Conservation (phyloP, 2,329 filamentous ascomycete genomes). For the Sporothrix inflata region DNA sequence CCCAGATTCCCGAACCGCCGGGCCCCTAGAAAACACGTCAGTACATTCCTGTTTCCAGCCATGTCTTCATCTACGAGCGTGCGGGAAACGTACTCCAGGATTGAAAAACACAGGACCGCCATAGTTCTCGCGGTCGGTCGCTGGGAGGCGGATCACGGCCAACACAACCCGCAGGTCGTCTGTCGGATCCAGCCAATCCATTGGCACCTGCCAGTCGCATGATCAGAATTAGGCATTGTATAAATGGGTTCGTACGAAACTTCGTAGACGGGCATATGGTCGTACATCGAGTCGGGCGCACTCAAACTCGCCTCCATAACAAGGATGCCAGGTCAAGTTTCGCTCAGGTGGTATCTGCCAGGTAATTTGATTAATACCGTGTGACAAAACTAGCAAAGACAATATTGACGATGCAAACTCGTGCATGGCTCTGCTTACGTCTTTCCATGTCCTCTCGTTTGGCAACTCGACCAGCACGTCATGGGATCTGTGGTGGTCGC, state of each 20-base stretch:
- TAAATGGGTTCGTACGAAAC: too few relatives aligned
- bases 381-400: neutral
- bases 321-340: conserved; percentile 42
- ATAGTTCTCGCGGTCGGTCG: conserved; percentile 37
- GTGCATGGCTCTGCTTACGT: conserved; percentile 13
- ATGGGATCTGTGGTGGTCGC: neutral
- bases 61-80: too few relatives aligned
- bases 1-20: conserved; percentile 51
- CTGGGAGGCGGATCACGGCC: conserved; percentile 46
- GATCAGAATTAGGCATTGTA: too few relatives aligned
- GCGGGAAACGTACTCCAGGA: conserved; percentile 39
- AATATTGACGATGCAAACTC: neutral
- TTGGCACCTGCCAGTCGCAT: conserved; percentile 38
- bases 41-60: neutral
- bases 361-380: neutral
- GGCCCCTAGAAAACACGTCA: conserved; percentile 45
- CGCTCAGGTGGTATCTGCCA: conserved; percentile 40
- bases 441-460: conserved; percentile 9
- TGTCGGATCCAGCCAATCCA: conserved; percentile 47
- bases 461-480: neutral
- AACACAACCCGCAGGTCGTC: conserved; percentile 42
- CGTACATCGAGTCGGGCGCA: conserved; percentile 44
- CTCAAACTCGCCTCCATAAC: conserved; percentile 43
- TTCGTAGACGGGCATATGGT: too few relatives aligned
- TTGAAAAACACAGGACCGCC: conserved; percentile 47